Evolutionary conservation across 257 asterid species (phyloP), one percentile per base, ranked within the genome.

Genomic region (Solanum phureja): DNA sequence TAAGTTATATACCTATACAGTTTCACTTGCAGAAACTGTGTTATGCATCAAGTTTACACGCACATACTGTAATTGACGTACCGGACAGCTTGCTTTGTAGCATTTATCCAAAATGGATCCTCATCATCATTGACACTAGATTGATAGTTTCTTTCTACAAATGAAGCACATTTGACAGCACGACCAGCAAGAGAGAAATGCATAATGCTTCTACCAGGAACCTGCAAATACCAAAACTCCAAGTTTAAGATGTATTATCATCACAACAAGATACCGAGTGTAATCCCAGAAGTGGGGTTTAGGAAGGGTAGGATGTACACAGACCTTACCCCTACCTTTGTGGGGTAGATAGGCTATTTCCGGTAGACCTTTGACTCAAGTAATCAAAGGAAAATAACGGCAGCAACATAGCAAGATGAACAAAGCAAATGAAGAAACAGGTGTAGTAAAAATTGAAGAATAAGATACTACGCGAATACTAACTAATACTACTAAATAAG

Each of bases 21-120:
- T 27, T 46, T 1, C 27, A 81, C 68, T 46, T 46, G 85, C 68
- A 18, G 29, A 81, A 79, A 29, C 11, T 2, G 3, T 16, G 40
- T 27, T 46, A 16, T 81, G 85, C 85, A 37, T 81, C 29, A 29
- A 46, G 69, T 18, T 81, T 29, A 27, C 29, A 8, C 85, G 2
- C 40, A 46, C 66, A 27, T 34, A 46, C 74, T 77, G 83, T 19
- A 86, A 81, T 49, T 49, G 2, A 46, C 69, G 19, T 95, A 96
- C 99, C 97, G 1, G 40, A 92, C 71, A 86, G 90, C 88, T 40
- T 93, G 91, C 89, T 89, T 90, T 19, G 86, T 88, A 88, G 44
- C 60, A 81, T 84, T 88, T 71, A 91, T 86, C 97, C 93, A 91
- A 88, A 90, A 94, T 33, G 98, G 94, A 87, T 93, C 94, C 11